Evolutionary conservation across 2,329 filamentous ascomycete genomes (phyloP).

Genomic region (Penicillium sumatraense): DNA sequence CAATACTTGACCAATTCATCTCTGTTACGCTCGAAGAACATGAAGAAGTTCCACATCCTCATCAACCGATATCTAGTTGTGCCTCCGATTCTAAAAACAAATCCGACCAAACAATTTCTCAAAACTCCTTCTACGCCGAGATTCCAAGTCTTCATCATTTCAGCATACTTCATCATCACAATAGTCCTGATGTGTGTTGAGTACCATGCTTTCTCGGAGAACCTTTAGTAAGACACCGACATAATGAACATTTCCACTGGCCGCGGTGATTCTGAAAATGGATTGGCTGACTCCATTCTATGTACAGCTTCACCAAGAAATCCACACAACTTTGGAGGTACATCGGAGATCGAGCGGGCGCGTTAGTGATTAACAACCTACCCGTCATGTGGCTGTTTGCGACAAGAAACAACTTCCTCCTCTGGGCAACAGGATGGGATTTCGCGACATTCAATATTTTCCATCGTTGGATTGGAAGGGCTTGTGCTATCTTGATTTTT

Average conservation of each 20-base stretch:
- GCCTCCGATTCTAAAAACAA: background rate
- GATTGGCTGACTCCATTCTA: background rate
- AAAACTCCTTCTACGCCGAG: background rate
- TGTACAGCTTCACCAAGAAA: background rate
- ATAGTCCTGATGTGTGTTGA: background rate
- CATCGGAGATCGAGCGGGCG: background rate
- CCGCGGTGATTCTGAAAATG: background rate
- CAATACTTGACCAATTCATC: background rate
- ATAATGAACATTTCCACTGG: background rate
- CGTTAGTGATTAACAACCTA: background rate
- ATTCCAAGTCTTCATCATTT: background rate
- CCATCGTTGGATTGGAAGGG: background rate
- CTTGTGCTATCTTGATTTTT: background rate
- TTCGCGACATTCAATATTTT: background rate
- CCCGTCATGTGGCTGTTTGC: background rate
- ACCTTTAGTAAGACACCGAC: background rate
- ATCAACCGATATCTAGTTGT: background rate
- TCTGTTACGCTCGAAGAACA: background rate
- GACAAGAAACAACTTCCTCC: background rate
- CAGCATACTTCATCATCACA: background rate
- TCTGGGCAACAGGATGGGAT: background rate
- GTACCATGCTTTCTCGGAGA: background rate
- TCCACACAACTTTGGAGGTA: background rate
- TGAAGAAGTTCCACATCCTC: background rate
- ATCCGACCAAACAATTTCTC: background rate